Evolutionary conservation across 148 eudicot genomes (phyloP).

Genomic region (Vaccinium macrocarpon): DNA sequence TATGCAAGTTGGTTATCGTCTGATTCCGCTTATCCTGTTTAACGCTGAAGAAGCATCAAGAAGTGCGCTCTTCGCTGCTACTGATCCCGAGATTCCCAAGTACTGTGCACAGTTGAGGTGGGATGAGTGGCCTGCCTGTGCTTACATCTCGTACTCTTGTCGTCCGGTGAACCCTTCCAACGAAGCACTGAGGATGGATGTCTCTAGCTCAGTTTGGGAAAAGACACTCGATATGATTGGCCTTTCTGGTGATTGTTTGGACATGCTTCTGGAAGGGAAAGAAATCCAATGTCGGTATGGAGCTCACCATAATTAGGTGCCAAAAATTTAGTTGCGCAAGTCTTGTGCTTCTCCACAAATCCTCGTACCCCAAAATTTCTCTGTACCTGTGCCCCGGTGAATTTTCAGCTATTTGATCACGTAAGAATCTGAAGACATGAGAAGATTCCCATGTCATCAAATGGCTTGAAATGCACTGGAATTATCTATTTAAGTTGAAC

Average conservation of each 20-base stretch:
- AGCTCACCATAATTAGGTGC: background rate
- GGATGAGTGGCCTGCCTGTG: slow-evolving; percentile 25
- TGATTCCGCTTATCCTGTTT: slow-evolving; percentile 19
- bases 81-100: slow-evolving; percentile 19
- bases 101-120: slow-evolving; percentile 25
- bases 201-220: slow-evolving; percentile 28
- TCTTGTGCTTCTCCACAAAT: background rate
- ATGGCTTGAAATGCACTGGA: background rate
- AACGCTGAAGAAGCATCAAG: slow-evolving; percentile 30
- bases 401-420: background rate
- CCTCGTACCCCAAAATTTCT: no score
- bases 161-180: slow-evolving; percentile 20
- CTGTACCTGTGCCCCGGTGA: background rate
- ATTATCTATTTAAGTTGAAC: background rate
- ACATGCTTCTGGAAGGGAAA: slow-evolving; percentile 22
- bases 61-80: slow-evolving; percentile 30
- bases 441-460: background rate
- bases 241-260: slow-evolving; percentile 26
- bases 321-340: background rate
- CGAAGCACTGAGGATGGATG: slow-evolving; percentile 20
- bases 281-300: slow-evolving; percentile 18
- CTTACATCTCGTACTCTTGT: slow-evolving; percentile 24
- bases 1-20: slow-evolving; percentile 20
- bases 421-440: background rate
- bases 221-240: slow-evolving; percentile 33